A percentile compares a stretch with the other conserved stretches of the same genome.
Conservation (phyloP, 169 alveolate species). For the Ichthyophthirius multifiliis region DNA sequence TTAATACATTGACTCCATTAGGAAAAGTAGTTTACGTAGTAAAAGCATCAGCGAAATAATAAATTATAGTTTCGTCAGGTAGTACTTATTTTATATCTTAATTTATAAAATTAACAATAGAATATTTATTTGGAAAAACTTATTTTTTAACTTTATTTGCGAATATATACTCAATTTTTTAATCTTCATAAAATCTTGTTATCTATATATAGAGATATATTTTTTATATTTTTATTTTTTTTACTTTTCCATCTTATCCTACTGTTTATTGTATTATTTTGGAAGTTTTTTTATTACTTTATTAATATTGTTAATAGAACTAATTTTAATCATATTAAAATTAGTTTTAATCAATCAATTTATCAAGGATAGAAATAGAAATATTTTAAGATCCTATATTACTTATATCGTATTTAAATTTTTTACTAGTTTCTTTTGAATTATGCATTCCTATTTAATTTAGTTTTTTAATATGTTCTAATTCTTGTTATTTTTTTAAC, state of each 20-base stretch:
- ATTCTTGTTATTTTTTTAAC: neutral
- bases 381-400: neutral
- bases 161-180: slow-evolving; percentile 66
- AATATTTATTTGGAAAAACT: slow-evolving; percentile 74
- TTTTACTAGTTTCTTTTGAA: neutral
- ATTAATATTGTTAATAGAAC: slow-evolving; percentile 43
- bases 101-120: slow-evolving; percentile 72
- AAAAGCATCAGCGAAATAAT: slow-evolving; percentile 71
- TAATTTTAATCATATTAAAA: slow-evolving; percentile 38
- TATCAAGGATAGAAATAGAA: neutral
- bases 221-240: neutral
- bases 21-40: slow-evolving; percentile 74
- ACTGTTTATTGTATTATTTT: slow-evolving; percentile 42
- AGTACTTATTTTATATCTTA: slow-evolving; percentile 73
- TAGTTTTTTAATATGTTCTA: neutral
- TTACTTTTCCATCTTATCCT: slow-evolving; percentile 69
- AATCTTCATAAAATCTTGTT: slow-evolving; percentile 54
- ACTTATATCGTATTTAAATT: neutral
- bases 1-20: slow-evolving; percentile 59
- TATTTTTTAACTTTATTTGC: slow-evolving; percentile 74
- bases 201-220: neutral
- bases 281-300: slow-evolving; percentile 22
- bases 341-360: neutral
- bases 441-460: neutral
- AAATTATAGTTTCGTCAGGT: slow-evolving; percentile 73